These are phyloP conservation scores for Lagerstroemia speciosa DNA, from an alignment of 345 rosid species.

Conservation along the genomic window DNA sequence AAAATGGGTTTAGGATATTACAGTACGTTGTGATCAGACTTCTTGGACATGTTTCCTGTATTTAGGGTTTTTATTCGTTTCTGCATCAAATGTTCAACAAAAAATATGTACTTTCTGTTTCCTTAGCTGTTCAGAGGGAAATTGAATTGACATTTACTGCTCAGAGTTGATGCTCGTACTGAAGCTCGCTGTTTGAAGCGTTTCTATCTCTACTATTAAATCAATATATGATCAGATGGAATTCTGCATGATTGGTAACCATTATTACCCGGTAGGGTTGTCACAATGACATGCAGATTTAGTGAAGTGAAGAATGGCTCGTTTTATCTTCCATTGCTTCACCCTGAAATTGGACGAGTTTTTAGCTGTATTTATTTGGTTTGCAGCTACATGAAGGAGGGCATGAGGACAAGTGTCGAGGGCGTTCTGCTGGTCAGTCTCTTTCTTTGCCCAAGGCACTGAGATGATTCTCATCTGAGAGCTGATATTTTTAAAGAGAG, in stretches of 20 bases:
- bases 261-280: not conserved
- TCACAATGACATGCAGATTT: not conserved
- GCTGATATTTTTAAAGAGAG: too few relatives aligned
- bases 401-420: constrained; percentile 96
- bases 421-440: constrained; percentile 76
- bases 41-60: not conserved
- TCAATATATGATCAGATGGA: not conserved
- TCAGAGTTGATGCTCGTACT: not conserved
- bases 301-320: not conserved
- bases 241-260: not conserved
- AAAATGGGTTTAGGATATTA: not conserved
- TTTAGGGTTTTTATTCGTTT: not conserved
- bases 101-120: not conserved
- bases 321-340: not conserved
- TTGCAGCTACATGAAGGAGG: constrained; percentile 91
- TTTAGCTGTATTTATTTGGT: constrained; percentile 2
- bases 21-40: not conserved
- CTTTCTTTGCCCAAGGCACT: not conserved
- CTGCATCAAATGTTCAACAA: not conserved
- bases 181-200: not conserved
- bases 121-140: not conserved
- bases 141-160: not conserved
- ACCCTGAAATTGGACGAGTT: not conserved
- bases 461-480: not conserved
- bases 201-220: not conserved